Percentiles rank a stretch among this genome's conserved stretches.
Evolutionary conservation across 768 basidiomycete species (phyloP).

Genomic region (Dictyophora rubrovolvata): DNA sequence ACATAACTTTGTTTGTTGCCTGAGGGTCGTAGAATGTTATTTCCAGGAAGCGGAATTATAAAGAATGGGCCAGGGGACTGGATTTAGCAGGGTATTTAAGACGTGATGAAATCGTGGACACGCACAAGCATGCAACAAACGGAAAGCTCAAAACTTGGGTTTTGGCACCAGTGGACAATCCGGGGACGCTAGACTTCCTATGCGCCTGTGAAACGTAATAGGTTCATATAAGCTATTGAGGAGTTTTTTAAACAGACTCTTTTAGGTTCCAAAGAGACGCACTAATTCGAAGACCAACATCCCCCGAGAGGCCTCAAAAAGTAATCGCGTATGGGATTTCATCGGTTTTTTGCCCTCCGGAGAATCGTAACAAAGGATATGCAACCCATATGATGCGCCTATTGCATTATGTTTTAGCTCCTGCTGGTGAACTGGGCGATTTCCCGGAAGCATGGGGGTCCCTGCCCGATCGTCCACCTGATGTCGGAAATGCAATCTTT

Average conservation of each 20-base stretch:
- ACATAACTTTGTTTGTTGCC: neutral
- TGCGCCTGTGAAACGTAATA: slow-evolving; percentile 53
- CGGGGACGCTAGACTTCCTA: slow-evolving; percentile 42
- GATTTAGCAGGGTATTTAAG: slow-evolving; percentile 37
- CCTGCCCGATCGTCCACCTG: slow-evolving; percentile 27
- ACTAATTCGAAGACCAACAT: slow-evolving; percentile 16
- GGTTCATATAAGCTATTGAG: neutral
- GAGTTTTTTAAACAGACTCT: neutral
- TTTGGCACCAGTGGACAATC: slow-evolving; percentile 40
- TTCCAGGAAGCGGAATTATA: slow-evolving; percentile 24
- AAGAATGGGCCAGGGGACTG: slow-evolving; percentile 35
- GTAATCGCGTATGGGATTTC: slow-evolving; percentile 44
- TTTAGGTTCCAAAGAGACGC: slow-evolving; percentile 29
- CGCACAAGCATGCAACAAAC: slow-evolving; percentile 32
- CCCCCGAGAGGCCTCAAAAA: slow-evolving; percentile 17
- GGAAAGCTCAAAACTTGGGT: slow-evolving; percentile 48
- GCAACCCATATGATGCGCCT: slow-evolving; percentile 56
- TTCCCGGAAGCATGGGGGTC: slow-evolving; percentile 35
- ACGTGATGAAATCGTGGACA: slow-evolving; percentile 30
- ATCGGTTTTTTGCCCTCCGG: slow-evolving; percentile 43
- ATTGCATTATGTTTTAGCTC: slow-evolving; percentile 45
- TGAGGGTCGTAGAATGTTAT: neutral
- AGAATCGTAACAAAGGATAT: slow-evolving; percentile 44
- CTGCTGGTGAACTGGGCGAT: slow-evolving; percentile 21
- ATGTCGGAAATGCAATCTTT: slow-evolving; percentile 31